Conservation (phyloP, 805 yeast species). For the Candida ovalis region DNA sequence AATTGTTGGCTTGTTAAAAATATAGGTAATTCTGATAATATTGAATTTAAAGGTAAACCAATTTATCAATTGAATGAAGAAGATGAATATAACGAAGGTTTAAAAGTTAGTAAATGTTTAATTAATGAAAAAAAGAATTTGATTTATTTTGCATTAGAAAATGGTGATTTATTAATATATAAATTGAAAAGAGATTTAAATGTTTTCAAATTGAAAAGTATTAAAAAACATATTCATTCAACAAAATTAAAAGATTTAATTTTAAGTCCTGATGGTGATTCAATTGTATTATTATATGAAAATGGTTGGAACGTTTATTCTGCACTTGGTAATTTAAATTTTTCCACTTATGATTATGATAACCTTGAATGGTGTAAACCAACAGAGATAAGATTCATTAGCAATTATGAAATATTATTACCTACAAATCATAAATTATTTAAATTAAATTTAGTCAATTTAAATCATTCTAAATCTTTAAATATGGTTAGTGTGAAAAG, state of each 20-base stretch:
- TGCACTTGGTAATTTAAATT: constrained; percentile 42
- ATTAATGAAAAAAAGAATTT: constrained; percentile 40
- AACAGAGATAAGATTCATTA: constrained; percentile 16
- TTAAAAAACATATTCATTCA: constrained; percentile 35
- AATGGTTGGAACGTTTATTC: constrained; percentile 49
- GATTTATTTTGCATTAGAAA: constrained; percentile 36
- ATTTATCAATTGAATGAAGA: constrained; percentile 15
- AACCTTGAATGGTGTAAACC: constrained; percentile 19
- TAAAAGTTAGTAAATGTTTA: constrained; percentile 24
- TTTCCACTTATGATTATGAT: constrained; percentile 38
- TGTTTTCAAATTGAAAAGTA: constrained; percentile 26
- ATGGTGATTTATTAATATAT: constrained; percentile 35
- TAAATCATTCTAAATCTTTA: constrained; percentile 23
- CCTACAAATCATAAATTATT: constrained; percentile 29
- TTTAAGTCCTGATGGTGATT: constrained; percentile 26
- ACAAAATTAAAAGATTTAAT: constrained; percentile 28
- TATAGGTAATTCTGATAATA: constrained; percentile 7
- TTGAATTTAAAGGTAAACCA: constrained; percentile 22
- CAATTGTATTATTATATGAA: constrained; percentile 23
- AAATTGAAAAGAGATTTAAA: constrained; percentile 34
- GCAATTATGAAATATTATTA: constrained; percentile 34
- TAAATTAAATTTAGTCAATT: constrained; percentile 19
- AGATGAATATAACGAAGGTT: background rate
- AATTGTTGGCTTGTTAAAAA: constrained; percentile 28
- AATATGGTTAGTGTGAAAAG: constrained; percentile 28